Evolutionary conservation across 1,139 yeast species (phyloP), one percentile per base, ranked within the genome.

Genomic region (Taphrina communis): DNA sequence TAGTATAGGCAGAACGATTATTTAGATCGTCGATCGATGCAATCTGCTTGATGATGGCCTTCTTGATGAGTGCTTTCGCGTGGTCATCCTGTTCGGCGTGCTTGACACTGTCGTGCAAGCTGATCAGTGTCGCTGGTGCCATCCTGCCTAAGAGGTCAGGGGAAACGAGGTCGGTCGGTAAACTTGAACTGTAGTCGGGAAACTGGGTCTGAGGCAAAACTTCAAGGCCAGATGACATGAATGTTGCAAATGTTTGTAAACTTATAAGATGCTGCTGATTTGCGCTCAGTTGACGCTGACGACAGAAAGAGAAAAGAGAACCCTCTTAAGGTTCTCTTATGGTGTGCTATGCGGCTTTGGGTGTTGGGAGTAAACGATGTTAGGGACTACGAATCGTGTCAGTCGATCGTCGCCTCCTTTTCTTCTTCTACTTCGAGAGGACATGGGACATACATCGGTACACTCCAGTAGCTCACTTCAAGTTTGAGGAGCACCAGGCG

Each of bases 331-430:
- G 62, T 58, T 58, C 62, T 58, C 62, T 58, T 58, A 58, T 58
- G 62, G 62, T 58, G 62, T 58, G 62, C 62, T 58, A 58, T 58
- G 62, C 62, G 62, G 62, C 62, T 58, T 58, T 58, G 21, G 62
- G 44, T 8, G 17, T 58, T 39, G 41, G 41, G 62, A 21, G 62
- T 58, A 58, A 46, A 14, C 62, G 53, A 58, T 44, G 62, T 58
- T 58, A 58, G 62, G 62, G 62, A 58, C 52, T 56, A 41, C 14
- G 17, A 35, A 35, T 12, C 19, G n/a, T 14, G 60, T 56, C 36
- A 56, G 60, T 17, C 42, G 14, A 39, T 6, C 14, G 14, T 9
- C 8, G n/a, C 19, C 42, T 39, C 42, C 42, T 46, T 46, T 21
- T n/a, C 17, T 17, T 17, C 59, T 19, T 42, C 19, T 19, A 4